phyloP scores from a whole-genome alignment of 2,329 filamentous ascomycete genomes.

The Colletotrichum lupini region DNA sequence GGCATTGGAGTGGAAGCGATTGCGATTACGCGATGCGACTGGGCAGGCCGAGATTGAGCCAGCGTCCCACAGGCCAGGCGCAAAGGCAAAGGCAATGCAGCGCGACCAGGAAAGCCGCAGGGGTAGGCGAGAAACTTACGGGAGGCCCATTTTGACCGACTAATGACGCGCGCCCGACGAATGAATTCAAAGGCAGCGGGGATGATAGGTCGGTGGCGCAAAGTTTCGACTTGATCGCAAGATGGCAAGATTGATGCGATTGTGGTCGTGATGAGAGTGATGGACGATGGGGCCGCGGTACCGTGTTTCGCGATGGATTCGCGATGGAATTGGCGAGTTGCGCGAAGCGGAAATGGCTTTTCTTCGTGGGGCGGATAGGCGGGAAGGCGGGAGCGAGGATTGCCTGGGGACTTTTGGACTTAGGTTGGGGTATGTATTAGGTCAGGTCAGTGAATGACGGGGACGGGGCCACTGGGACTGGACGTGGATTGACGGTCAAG shows the following conservation, averaged over 20 bases:
- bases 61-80: constrained; percentile 25
- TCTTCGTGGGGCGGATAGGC: constrained; percentile 20
- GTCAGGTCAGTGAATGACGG: constrained; percentile 18
- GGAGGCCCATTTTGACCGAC: constrained; percentile 55
- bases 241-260: background rate
- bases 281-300: constrained; percentile 12
- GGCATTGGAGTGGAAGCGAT: constrained; percentile 15
- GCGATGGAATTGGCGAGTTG: constrained; percentile 13
- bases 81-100: constrained; percentile 18
- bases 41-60: constrained; percentile 34
- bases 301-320: constrained; percentile 27
- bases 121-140: constrained; percentile 51
- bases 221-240: background rate
- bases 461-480: constrained; percentile 24
- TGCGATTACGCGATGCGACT: constrained; percentile 27
- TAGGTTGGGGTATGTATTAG: too few species aligned
- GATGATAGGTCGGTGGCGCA: background rate
- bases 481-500: constrained; percentile 10
- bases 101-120: constrained; percentile 10
- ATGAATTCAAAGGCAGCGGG: background rate
- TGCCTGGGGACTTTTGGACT: background rate
- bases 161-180: background rate
- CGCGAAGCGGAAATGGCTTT: constrained; percentile 22
- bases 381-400: constrained; percentile 3
- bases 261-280: constrained; percentile 9